phyloP scores from a whole-genome alignment of 331 rosid genomes.

The Malus hybrid region DNA sequence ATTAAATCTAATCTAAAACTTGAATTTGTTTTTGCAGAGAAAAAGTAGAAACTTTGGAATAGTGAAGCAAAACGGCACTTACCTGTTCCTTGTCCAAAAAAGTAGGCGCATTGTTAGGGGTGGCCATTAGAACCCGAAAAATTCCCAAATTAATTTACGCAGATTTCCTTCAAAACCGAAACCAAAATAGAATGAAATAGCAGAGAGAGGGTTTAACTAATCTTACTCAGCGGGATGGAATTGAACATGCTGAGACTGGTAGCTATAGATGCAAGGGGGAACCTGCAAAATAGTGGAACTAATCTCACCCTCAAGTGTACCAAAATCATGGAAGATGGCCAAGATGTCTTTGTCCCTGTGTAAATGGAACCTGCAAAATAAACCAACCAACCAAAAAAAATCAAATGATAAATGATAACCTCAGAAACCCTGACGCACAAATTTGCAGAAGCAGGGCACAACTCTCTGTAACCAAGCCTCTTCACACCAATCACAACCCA shows the following conservation, averaged over 20 bases:
- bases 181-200: not conserved
- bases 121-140: slow-evolving; percentile 54
- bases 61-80: slow-evolving; percentile 6
- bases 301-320: too few relatives aligned
- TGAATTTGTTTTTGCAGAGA: not conserved
- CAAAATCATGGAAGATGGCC: too few relatives aligned
- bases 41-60: not conserved
- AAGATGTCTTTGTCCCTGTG: too few relatives aligned
- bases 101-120: slow-evolving; percentile 33
- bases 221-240: slow-evolving; percentile 5
- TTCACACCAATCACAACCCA: too few relatives aligned
- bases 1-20: too few relatives aligned
- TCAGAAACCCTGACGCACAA: too few relatives aligned
- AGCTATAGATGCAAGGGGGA: not conserved
- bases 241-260: not conserved
- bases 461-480: too few relatives aligned
- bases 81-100: slow-evolving; percentile 78
- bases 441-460: too few relatives aligned
- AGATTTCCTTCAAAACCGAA: not conserved
- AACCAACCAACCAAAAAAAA: too few relatives aligned
- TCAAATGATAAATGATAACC: too few relatives aligned
- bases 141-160: not conserved
- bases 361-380: too few relatives aligned
- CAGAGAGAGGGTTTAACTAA: not conserved
- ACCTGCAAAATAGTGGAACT: too few relatives aligned